Conservation (phyloP, 1,284 basidiomycete genomes). For the Ganoderma lingzhi region DNA sequence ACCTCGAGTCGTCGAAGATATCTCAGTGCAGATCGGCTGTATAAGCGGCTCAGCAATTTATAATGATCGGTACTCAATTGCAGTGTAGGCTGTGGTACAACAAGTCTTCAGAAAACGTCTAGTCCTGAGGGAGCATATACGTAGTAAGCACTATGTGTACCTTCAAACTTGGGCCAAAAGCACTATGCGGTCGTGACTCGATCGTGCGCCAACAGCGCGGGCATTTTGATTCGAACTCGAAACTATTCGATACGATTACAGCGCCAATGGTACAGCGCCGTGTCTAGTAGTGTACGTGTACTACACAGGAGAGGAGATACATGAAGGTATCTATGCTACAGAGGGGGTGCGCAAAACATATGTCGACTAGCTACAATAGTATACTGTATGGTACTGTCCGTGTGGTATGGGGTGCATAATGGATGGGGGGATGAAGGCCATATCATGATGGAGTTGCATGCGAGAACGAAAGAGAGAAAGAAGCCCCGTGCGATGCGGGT, state of each 20-base stretch:
- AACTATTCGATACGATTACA: not conserved
- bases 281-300: not conserved
- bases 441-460: not conserved
- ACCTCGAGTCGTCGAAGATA: no score
- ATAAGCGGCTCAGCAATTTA: no score
- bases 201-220: not conserved
- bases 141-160: no score
- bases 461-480: not conserved
- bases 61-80: no score
- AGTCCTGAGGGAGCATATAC: no score
- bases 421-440: not conserved
- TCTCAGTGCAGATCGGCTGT: no score
- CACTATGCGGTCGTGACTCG: no score
- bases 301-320: not conserved
- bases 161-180: no score
- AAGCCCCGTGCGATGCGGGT: not conserved
- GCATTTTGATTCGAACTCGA: not conserved
- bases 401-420: not conserved
- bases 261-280: not conserved
- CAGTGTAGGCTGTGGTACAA: no score
- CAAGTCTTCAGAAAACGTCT: no score
- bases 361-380: slow-evolving; percentile 3
- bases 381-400: slow-evolving; percentile 1
- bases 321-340: slow-evolving; percentile 7
- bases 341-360: not conserved